Base-by-base conservation (phyloP, 495 filamentous ascomycete species). In the Aspergillus diversus region DNA sequence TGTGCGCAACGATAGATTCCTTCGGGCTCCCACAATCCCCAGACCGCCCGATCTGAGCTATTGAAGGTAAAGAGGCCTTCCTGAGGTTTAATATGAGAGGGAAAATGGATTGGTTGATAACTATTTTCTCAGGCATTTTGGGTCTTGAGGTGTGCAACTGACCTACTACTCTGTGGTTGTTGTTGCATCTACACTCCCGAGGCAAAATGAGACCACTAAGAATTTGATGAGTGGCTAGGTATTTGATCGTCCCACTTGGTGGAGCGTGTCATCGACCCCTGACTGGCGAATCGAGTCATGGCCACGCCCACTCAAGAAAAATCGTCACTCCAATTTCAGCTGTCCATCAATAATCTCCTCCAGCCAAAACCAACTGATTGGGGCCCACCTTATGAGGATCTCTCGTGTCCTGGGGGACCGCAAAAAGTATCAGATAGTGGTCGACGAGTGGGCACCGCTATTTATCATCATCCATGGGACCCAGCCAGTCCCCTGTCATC, bases 241-340 rank as follows among this genome's bases (percentile, higher is more conserved):
- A 27, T 63, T 52, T 59, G 66, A 68, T 68, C 66, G 66, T 60
- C 57, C 55, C 51, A 46, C 15, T 15, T 5, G 27, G 62, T 64
- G 62, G 63, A 60, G 55, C 55, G 42, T 33, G 27, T 49, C 43
- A 60, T 59, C 21, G 43, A 35, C 50, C 53, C 39, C 49, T 63
- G 58, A 59, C 39, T 59, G 55, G 58, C 48, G 39, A 55, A 53
- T 57, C 66, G 53, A 65, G 66, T 59, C 62, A 58, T 60, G 58
- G 50, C 16, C 9, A 46, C 48, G 32, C 33, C 57, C 57, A 52
- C 57, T 16, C 27, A 17, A 17, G 11, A 15, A 56, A 42, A 31
- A 57, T 43, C 46, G 15, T n/a, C 39, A 43, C 11, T 7, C n/a
- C 39, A 11, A 43, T 11, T 43, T 43, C 39, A 43, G 39, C 39